Evolutionary conservation across 345 rosid genomes (phyloP).

Genomic region (Mercurialis annua): DNA sequence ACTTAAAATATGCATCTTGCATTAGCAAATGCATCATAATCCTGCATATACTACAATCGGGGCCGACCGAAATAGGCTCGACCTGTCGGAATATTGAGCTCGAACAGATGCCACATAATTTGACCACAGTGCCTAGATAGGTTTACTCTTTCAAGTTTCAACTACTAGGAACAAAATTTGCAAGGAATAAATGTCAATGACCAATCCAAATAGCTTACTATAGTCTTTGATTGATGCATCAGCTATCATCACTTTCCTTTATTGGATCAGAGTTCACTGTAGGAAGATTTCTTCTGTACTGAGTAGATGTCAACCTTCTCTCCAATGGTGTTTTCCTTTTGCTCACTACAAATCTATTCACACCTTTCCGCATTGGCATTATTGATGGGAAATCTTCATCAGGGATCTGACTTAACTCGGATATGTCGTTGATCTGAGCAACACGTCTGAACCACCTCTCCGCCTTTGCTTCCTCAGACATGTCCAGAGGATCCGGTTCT

Average conservation of each 20-base stretch:
- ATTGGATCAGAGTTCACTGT: conserved; percentile 44
- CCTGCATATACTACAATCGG: not conserved
- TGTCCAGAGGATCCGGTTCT: conserved; percentile 81
- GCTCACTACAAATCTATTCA: conserved; percentile 93
- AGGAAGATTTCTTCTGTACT: conserved; percentile 61
- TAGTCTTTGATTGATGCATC: conserved; percentile 5
- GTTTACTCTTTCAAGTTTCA: not conserved
- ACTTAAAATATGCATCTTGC: not conserved
- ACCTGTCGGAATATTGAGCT: too few species aligned
- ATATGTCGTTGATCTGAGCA: conserved; percentile 90
- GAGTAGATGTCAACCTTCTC: conserved; percentile 85
- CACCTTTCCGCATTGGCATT: conserved; percentile 99
- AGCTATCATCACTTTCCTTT: conserved; percentile 37
- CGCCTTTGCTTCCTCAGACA: conserved; percentile 98
- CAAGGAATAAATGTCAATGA: not conserved
- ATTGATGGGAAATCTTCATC: conserved; percentile 97
- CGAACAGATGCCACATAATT: too few species aligned
- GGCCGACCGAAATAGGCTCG: too few species aligned
- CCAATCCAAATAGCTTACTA: not conserved
- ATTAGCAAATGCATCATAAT: not conserved
- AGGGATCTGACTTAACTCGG: conserved; percentile 95
- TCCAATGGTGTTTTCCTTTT: conserved; percentile 89
- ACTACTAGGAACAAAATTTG: not conserved
- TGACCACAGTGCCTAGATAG: not conserved
- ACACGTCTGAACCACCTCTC: conserved; percentile 94